A percentile compares a stretch with the other conserved stretches of the same genome.
phyloP scores from a whole-genome alignment of 768 basidiomycete genomes.

The Plicaturopsis crispa region DNA sequence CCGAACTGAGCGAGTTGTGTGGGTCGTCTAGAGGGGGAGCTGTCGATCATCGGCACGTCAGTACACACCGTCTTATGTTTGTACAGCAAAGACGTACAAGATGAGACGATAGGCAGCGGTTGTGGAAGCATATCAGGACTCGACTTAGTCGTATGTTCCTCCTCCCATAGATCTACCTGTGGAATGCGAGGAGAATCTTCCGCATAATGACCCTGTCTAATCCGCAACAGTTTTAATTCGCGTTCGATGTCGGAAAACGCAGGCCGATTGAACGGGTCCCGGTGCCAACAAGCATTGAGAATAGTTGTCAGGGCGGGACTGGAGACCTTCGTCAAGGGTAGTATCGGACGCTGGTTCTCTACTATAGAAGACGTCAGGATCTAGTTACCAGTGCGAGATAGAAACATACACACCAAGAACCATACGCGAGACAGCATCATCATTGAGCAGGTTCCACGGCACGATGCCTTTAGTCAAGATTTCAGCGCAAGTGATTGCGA shows the following conservation, averaged over 20 bases:
- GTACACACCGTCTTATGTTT: too few species aligned
- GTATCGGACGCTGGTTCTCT: conserved; percentile 40
- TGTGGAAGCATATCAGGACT: conserved; percentile 33
- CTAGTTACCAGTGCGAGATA: conserved; percentile 9
- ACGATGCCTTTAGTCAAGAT: conserved; percentile 54
- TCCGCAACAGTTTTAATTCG: conserved; percentile 38
- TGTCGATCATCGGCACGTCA: too few species aligned
- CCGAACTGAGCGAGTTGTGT: too few species aligned
- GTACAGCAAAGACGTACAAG: too few species aligned
- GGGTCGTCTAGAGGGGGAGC: too few species aligned
- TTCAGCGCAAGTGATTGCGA: conserved; percentile 58
- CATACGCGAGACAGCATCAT: conserved; percentile 40
- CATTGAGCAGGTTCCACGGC: conserved; percentile 47
- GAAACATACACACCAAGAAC: conserved; percentile 36
- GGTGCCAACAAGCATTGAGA: conserved; percentile 50
- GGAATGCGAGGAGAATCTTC: conserved; percentile 25
- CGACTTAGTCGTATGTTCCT: conserved; percentile 8
- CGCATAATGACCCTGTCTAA: conserved; percentile 24
- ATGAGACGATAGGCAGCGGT: conserved; percentile 16
- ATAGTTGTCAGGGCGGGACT: conserved; percentile 31
- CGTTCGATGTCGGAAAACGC: conserved; percentile 41
- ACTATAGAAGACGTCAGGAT: conserved; percentile 23
- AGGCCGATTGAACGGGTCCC: conserved; percentile 42
- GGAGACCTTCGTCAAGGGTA: conserved; percentile 32
- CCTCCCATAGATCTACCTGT: conserved; percentile 14